Base-by-base conservation (phyloP, 805 yeast genomes). In the Candida parachauliodes region DNA sequence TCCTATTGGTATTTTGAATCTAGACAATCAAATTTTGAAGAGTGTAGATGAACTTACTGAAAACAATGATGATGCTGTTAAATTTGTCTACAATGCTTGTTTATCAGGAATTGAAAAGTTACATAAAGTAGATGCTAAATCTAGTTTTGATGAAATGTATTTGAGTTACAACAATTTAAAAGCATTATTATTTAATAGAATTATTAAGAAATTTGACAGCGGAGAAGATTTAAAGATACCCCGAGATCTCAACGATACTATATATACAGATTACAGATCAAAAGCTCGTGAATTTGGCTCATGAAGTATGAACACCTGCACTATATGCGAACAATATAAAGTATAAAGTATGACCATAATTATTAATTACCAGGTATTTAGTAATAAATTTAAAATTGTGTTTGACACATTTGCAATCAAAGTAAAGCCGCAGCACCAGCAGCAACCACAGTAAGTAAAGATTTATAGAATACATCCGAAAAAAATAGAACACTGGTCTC, bases 1-100 rank as follows among this genome's bases (percentile, higher is more conserved):
- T n/a, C 52, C 54, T 9, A 46, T 52, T 8, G 62, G 57, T 0
- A 40, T 54, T 9, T 23, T 40, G 29, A 23, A 28, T 37, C 7
- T 32, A 28, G 1, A 10, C 25, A 14, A 34, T 36, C 10, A 26
- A 24, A 33, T 8, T 8, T 21, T 14, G 28, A 28, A 15, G 8
- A 16, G 26, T 15, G 19, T 26, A 7, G 28, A 30, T 10, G 27
- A 31, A 8, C 37, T 28, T 14, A 19, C 35, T 9, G 17, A 37
- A 9, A 17, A 37, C 12, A 14, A 22, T 1, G 7, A 16, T 8
- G 20, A 18, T 4, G 28, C 41, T 7, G 14, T 41, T 16, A 30
- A 38, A 14, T 38, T 34, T 32, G 24, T 41, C 2, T 17, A 27
- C 30, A 12, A 27, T 14, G n/a, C 7, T 11, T 8, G 26, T 10